phyloP scores from a whole-genome alignment of 768 basidiomycete species.

The Trametes elegans region DNA sequence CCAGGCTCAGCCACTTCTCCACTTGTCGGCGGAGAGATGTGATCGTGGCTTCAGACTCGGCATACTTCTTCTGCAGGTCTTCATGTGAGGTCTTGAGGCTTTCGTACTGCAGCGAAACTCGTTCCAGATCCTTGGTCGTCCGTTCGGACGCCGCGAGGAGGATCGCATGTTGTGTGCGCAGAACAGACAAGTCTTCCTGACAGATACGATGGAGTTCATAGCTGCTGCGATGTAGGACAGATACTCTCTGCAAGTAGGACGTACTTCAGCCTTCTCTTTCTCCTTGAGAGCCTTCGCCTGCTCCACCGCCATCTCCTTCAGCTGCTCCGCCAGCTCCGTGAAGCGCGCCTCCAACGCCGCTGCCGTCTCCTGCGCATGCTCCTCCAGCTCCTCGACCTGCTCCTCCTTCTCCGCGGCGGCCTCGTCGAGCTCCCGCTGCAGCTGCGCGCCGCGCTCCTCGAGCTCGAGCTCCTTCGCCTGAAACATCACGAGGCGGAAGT shows the following conservation, averaged over 20 bases:
- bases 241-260: slow-evolving; percentile 8
- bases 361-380: slow-evolving; percentile 26
- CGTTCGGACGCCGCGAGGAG: slow-evolving; percentile 47
- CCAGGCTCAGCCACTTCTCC: slow-evolving; percentile 65
- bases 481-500: slow-evolving; percentile 67
- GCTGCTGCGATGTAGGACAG: background rate
- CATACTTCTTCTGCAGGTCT: slow-evolving; percentile 55
- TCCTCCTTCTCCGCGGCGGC: slow-evolving; percentile 41
- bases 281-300: slow-evolving; percentile 41
- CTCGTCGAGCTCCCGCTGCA: slow-evolving; percentile 47
- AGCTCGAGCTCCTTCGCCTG: slow-evolving; percentile 61
- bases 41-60: slow-evolving; percentile 56
- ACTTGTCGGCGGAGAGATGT: slow-evolving; percentile 60
- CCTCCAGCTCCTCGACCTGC: slow-evolving; percentile 31
- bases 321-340: slow-evolving; percentile 34
- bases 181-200: slow-evolving; percentile 39
- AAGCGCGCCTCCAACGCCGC: slow-evolving; percentile 33
- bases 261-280: slow-evolving; percentile 38
- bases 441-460: slow-evolving; percentile 48
- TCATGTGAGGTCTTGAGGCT: slow-evolving; percentile 48
- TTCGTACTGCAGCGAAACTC: slow-evolving; percentile 57
- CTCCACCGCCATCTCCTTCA: slow-evolving; percentile 41
- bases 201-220: background rate
- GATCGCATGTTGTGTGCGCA: slow-evolving; percentile 52
- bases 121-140: slow-evolving; percentile 51